Evolutionary conservation across 1,139 yeast genomes (phyloP).

Genomic region (Diutina catenulata): DNA sequence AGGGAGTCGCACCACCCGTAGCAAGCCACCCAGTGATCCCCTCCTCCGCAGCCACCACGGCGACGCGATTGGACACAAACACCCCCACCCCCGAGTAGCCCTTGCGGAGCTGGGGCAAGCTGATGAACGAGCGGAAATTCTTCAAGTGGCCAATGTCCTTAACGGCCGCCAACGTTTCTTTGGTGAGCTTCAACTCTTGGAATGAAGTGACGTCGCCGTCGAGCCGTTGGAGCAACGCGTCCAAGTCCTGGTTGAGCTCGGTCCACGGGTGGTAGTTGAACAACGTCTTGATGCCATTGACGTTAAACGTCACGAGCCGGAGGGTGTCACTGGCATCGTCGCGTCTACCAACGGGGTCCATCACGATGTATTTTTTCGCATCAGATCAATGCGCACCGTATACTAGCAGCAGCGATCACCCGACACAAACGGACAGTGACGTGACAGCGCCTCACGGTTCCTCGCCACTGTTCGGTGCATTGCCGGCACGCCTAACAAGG

Average conservation of each 20-base stretch:
- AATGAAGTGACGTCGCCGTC: constrained; percentile 70
- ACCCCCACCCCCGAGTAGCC: constrained; percentile 93
- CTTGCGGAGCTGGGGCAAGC: constrained; percentile 53
- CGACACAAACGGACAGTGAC: too few relatives aligned
- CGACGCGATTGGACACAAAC: constrained; percentile 51
- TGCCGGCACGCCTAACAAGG: too few relatives aligned
- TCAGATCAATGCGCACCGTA: too few relatives aligned
- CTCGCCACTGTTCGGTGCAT: too few relatives aligned
- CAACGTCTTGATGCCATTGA: constrained; percentile 73
- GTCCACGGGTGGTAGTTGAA: constrained; percentile 82
- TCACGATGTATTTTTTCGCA: not conserved
- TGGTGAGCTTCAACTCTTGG: constrained; percentile 74
- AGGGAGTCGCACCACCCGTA: constrained; percentile 15
- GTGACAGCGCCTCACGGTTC: too few relatives aligned
- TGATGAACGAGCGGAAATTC: constrained; percentile 52
- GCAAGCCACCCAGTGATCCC: constrained; percentile 67
- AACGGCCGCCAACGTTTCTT: constrained; percentile 15
- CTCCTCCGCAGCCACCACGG: constrained; percentile 71
- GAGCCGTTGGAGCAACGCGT: constrained; percentile 38
- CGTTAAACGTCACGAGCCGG: constrained; percentile 64
- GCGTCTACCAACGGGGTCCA: not conserved
- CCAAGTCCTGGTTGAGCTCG: constrained; percentile 31
- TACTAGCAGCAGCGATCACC: too few relatives aligned
- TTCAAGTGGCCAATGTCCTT: constrained; percentile 41
- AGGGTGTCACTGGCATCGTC: constrained; percentile 8